phyloP scores from a whole-genome alignment of 1,284 basidiomycete species.

The Chiua sp. region DNA sequence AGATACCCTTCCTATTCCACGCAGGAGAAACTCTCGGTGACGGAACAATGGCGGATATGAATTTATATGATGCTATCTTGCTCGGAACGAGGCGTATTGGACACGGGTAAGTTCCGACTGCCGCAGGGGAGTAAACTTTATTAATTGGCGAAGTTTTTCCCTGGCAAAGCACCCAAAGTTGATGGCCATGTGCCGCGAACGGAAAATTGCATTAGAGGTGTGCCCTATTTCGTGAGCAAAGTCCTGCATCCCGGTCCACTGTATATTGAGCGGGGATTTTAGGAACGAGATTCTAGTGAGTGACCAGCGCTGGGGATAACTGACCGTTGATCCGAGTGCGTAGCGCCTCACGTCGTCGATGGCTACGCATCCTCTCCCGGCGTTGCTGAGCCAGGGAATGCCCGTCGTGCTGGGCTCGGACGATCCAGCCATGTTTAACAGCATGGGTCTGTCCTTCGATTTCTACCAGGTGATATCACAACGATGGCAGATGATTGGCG shows the following conservation, averaged over 20 bases:
- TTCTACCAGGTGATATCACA: constrained; percentile 21
- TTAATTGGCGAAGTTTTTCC: constrained; percentile 56
- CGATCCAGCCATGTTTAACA: constrained; percentile 74
- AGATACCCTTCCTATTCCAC: constrained; percentile 80
- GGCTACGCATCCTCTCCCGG: constrained; percentile 72
- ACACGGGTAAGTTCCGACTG: constrained; percentile 55
- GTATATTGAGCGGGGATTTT: background rate
- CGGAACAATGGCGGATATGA: constrained; percentile 68
- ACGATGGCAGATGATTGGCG: background rate
- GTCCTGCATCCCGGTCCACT: constrained; percentile 4
- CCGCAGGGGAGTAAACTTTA: background rate
- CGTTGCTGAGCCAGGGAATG: constrained; percentile 68
- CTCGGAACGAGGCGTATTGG: constrained; percentile 81
- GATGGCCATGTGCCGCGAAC: constrained; percentile 66
- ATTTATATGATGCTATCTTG: constrained; percentile 78
- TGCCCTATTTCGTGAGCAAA: constrained; percentile 67
- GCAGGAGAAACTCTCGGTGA: constrained; percentile 80
- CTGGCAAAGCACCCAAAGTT: constrained; percentile 74
- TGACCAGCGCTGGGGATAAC: background rate
- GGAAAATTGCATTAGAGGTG: constrained; percentile 69
- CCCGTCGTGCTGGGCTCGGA: constrained; percentile 72
- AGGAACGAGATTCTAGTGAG: constrained; percentile 71
- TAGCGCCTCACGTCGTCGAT: constrained; percentile 75
- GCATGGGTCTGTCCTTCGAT: constrained; percentile 66
- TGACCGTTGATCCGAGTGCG: background rate